phyloP scores from a whole-genome alignment of 345 rosid species.

The Murraya koenigii region DNA sequence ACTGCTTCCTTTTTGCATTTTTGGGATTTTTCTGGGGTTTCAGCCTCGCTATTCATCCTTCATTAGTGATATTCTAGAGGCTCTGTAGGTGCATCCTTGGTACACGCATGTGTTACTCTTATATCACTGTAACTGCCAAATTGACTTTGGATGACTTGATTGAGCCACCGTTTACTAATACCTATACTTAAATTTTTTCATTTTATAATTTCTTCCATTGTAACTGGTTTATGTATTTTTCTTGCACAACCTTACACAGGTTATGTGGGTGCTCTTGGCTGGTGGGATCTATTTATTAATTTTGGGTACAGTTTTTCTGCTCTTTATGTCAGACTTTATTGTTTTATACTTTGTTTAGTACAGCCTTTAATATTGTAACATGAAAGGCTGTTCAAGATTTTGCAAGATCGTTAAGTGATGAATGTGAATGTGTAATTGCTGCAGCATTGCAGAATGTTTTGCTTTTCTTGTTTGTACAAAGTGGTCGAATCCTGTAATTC shows the following conservation, averaged over 20 bases:
- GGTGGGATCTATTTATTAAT: conserved; percentile 96
- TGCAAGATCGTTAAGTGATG: conserved; percentile 22
- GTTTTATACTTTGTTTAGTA: background rate
- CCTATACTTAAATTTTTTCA: background rate
- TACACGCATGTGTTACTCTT: background rate
- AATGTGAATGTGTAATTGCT: conserved; percentile 23
- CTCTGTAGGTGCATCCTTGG: background rate
- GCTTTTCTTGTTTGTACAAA: conserved; percentile 91
- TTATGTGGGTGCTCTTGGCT: conserved; percentile 84
- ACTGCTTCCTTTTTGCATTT: background rate
- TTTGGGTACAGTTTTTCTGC: conserved; percentile 57
- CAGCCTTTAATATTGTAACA: background rate
- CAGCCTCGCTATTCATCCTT: background rate
- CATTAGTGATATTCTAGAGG: background rate
- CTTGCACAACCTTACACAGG: conserved; percentile 45
- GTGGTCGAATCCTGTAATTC: conserved; percentile 94
- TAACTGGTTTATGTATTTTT: conserved; percentile 14
- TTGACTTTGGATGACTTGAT: background rate
- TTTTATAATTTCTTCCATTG: conserved; percentile 2
- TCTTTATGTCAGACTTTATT: conserved; percentile 5
- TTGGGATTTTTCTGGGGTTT: background rate
- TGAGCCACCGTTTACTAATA: background rate
- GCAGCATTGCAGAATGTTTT: conserved; percentile 94
- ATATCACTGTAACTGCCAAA: background rate
- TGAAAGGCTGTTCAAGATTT: conserved; percentile 7